phyloP scores from a whole-genome alignment of 257 asterid species.

The Penstemon newberryi region DNA sequence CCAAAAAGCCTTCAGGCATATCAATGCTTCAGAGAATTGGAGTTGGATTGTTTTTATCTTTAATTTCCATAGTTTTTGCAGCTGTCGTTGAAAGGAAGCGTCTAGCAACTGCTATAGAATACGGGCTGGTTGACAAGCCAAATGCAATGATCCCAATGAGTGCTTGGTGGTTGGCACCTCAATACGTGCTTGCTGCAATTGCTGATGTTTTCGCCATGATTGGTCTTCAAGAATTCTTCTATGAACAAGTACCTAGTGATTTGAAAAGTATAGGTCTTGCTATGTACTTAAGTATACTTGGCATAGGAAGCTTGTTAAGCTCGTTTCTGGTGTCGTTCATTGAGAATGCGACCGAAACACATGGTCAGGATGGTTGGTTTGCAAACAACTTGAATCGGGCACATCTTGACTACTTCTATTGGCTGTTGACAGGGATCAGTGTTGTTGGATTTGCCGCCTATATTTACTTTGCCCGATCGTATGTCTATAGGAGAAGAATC shows the following conservation, averaged over 20 bases:
- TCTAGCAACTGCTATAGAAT: constrained; percentile 39
- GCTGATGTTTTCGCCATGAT: constrained; percentile 41
- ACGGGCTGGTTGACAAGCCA: constrained; percentile 47
- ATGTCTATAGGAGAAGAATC: constrained; percentile 12
- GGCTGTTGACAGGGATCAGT: constrained; percentile 32
- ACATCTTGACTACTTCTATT: constrained; percentile 43
- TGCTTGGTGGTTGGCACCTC: constrained; percentile 69
- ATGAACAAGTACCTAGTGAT: constrained; percentile 47
- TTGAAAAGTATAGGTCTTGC: constrained; percentile 48
- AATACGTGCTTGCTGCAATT: constrained; percentile 40
- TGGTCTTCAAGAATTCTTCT: constrained; percentile 63
- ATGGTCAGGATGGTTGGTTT: constrained; percentile 34
- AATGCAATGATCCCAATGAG: constrained; percentile 56
- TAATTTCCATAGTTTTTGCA: constrained; percentile 48
- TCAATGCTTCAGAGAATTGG: constrained; percentile 60
- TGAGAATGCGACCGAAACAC: constrained; percentile 26
- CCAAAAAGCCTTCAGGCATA: constrained; percentile 55
- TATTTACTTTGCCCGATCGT: constrained; percentile 25
- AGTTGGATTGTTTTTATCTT: constrained; percentile 44
- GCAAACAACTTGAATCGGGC: constrained; percentile 42
- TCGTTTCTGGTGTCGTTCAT: constrained; percentile 43
- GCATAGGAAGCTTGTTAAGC: constrained; percentile 51
- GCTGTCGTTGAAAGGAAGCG: constrained; percentile 57
- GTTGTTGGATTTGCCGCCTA: constrained; percentile 22
- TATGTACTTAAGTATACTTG: constrained; percentile 41